Conservation (phyloP, 176 grass and related monocot species). For the Zoysia japonica region DNA sequence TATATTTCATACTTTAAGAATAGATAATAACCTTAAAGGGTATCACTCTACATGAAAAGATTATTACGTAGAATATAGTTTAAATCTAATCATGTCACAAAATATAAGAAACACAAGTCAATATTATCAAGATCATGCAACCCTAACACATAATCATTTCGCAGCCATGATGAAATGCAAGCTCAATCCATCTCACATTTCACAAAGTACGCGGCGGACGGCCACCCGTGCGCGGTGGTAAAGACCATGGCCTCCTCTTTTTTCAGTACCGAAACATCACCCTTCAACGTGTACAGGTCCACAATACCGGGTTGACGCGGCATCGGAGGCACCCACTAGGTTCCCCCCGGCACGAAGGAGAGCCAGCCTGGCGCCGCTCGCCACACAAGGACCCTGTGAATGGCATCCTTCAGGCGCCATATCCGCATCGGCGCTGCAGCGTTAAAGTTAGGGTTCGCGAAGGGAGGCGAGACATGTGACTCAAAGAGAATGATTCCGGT, state of each 20-base stretch:
- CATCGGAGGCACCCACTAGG: slow-evolving; percentile 83
- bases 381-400: slow-evolving; percentile 60
- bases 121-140: neutral
- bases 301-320: too few relatives aligned
- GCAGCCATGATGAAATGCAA: neutral
- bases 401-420: slow-evolving; percentile 72
- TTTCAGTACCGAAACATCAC: slow-evolving; percentile 23
- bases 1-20: neutral
- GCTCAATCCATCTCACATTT: slow-evolving; percentile 51
- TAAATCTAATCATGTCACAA: neutral
- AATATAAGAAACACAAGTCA: neutral
- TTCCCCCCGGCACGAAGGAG: slow-evolving; percentile 77
- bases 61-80: neutral
- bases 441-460: slow-evolving; percentile 52
- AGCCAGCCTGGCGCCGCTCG: slow-evolving; percentile 83
- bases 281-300: neutral
- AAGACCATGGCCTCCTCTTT: slow-evolving; percentile 68
- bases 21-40: neutral
- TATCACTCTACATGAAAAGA: neutral
- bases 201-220: slow-evolving; percentile 63
- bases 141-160: slow-evolving; percentile 14
- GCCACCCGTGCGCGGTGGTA: slow-evolving; percentile 59
- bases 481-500: neutral
- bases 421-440: slow-evolving; percentile 47
- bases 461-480: slow-evolving; percentile 63